A percentile compares a stretch with the other conserved stretches of the same genome.
Evolutionary conservation across 441 rosid species (phyloP).

Genomic region (Kokia cookei): DNA sequence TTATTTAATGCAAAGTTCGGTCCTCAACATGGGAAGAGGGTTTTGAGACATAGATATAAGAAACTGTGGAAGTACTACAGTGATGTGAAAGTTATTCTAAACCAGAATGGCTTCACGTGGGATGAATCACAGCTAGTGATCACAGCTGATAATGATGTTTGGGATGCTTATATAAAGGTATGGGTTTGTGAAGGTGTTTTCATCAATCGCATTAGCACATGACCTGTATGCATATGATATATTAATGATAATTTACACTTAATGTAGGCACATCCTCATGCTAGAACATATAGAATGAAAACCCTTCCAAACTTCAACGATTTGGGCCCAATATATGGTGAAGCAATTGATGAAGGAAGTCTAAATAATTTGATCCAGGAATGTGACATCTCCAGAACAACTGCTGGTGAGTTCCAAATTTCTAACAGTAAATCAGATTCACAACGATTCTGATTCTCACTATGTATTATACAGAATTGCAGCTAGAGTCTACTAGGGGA

Average conservation of each 20-base stretch:
- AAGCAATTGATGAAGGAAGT: slow-evolving; percentile 24
- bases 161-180: slow-evolving; percentile 84
- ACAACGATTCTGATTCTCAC: background rate
- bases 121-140: slow-evolving; percentile 53
- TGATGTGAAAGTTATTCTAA: slow-evolving; percentile 46
- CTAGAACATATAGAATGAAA: slow-evolving; percentile 61
- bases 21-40: slow-evolving; percentile 68
- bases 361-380: slow-evolving; percentile 25
- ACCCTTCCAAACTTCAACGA: slow-evolving; percentile 65
- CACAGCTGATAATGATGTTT: slow-evolving; percentile 49
- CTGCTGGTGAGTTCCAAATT: slow-evolving; percentile 27
- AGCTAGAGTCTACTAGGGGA: background rate
- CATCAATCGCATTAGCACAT: background rate
- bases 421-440: background rate
- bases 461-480: background rate
- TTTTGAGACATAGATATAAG: slow-evolving; percentile 72
- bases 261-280: slow-evolving; percentile 56
- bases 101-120: slow-evolving; percentile 70
- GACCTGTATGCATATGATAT: background rate
- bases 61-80: slow-evolving; percentile 58
- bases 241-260: slow-evolving; percentile 10
- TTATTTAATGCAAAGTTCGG: slow-evolving; percentile 64
- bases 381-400: slow-evolving; percentile 26
- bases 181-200: background rate
- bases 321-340: slow-evolving; percentile 56